A percentile compares a stretch with the other conserved stretches of the same genome.
Conservation (phyloP, 2,329 filamentous ascomycete species). For the Chaetomiaceae sp. region DNA sequence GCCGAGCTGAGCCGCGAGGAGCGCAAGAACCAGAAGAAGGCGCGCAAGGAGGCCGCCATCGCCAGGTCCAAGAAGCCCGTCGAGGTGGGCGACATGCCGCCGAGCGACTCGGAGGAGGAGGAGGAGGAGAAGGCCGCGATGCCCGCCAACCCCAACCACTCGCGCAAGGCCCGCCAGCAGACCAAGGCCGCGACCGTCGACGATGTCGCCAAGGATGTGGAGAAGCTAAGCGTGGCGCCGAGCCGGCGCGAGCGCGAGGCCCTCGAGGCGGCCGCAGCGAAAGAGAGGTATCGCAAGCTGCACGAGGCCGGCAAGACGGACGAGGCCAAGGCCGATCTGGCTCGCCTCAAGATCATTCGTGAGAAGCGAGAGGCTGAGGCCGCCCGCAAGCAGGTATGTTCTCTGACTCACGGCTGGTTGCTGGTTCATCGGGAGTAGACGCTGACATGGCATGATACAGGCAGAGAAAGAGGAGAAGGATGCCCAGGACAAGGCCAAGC, state of each 20-base stretch:
- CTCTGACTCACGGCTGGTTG: neutral
- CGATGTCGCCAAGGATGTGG: constrained; percentile 49
- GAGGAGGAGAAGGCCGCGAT: constrained; percentile 57
- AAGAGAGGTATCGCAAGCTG: constrained; percentile 85
- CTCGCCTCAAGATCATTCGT: constrained; percentile 72
- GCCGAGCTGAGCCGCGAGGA: constrained; percentile 71
- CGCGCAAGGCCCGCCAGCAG: constrained; percentile 64
- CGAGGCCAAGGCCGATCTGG: constrained; percentile 84
- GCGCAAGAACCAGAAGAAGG: constrained; percentile 81
- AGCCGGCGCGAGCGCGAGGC: constrained; percentile 63
- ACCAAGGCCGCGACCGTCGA: constrained; percentile 43
- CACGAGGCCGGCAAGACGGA: constrained; percentile 96
- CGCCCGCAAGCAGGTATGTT: constrained; percentile 70
- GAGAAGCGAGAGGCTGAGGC: constrained; percentile 84
- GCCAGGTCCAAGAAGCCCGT: constrained; percentile 68
- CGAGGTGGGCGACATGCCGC: constrained; percentile 80
- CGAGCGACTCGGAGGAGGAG: constrained; percentile 58
- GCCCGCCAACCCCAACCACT: constrained; percentile 91
- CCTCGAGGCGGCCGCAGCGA: constrained; percentile 78
- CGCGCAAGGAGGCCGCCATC: constrained; percentile 84
- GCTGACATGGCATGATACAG: constrained; percentile 33
- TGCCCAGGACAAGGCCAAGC: constrained; percentile 44
- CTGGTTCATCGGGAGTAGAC: too few species aligned
- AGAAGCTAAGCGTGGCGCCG: constrained; percentile 44
- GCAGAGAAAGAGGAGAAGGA: constrained; percentile 56